Conservation (phyloP, 495 filamentous ascomycete species). For the Trichocladium antarcticum region DNA sequence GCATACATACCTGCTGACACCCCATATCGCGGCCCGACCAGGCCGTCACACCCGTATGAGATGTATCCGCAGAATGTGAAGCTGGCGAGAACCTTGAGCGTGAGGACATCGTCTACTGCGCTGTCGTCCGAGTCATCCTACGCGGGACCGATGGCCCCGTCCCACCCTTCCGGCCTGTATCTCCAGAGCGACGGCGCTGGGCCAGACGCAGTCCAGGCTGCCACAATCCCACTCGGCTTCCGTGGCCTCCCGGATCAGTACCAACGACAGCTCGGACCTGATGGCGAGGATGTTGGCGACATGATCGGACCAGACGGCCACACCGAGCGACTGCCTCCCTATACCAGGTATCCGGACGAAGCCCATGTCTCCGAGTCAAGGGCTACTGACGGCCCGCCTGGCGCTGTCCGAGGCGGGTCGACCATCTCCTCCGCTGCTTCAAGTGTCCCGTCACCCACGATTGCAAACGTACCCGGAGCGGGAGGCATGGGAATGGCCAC, state of each 20-base stretch:
- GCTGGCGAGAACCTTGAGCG: conserved; percentile 51
- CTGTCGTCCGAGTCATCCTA: conserved; percentile 49
- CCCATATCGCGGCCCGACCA: conserved; percentile 49
- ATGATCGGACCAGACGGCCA: conserved; percentile 85
- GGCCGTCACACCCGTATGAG: conserved; percentile 79
- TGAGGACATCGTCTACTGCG: conserved; percentile 48
- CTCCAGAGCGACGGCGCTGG: conserved; percentile 50
- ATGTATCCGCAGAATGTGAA: conserved; percentile 73
- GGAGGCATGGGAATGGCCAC: conserved; percentile 45
- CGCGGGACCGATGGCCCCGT: conserved; percentile 52
- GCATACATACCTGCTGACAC: conserved; percentile 43
- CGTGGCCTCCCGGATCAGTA: conserved; percentile 52
- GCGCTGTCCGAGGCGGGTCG: background rate
- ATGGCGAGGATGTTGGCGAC: conserved; percentile 74
- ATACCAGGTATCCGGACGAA: conserved; percentile 42
- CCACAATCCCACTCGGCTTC: conserved; percentile 61
- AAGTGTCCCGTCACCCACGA: background rate
- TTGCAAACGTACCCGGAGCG: conserved; percentile 31
- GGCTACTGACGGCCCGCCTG: conserved; percentile 4
- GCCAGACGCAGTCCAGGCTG: conserved; percentile 5
- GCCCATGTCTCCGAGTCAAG: conserved; percentile 14
- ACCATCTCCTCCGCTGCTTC: background rate
- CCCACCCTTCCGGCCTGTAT: conserved; percentile 78
- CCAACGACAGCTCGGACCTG: conserved; percentile 59
- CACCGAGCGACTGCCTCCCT: conserved; percentile 81